Percentiles rank a stretch among this genome's conserved stretches.
Evolutionary conservation across 495 filamentous ascomycete species (phyloP).

Genomic region (Talaromyces wortmannii): DNA sequence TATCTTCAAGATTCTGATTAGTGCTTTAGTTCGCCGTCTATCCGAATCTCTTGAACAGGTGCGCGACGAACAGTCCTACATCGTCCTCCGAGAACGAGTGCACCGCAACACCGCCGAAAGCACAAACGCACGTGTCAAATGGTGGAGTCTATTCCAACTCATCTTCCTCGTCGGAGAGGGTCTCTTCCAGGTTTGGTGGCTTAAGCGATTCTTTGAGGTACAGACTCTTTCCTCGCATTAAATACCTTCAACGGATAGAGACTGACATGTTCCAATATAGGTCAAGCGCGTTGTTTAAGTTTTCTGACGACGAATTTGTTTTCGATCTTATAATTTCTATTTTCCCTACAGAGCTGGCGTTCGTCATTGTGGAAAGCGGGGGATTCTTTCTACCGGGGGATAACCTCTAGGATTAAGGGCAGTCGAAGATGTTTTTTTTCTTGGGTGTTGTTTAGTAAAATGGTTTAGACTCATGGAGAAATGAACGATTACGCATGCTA

Average conservation of each 20-base stretch:
- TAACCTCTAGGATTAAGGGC: too few relatives aligned
- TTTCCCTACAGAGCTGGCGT: neutral
- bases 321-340: neutral
- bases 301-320: neutral
- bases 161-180: conserved; percentile 84
- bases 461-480: neutral
- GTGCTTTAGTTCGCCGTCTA: conserved; percentile 64
- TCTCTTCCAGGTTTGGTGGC: conserved; percentile 98
- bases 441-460: too few relatives aligned
- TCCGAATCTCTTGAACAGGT: conserved; percentile 83
- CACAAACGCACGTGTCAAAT: conserved; percentile 95
- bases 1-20: neutral
- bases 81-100: conserved; percentile 87
- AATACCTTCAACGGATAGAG: conserved; percentile 4
- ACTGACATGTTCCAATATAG: conserved; percentile 12
- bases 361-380: neutral
- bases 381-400: neutral
- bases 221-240: conserved; percentile 17
- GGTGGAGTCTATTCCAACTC: conserved; percentile 98
- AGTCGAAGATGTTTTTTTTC: too few relatives aligned
- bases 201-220: conserved; percentile 98
- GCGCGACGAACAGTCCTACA: conserved; percentile 97
- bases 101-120: conserved; percentile 98
- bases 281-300: conserved; percentile 27
- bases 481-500: neutral